A percentile compares a stretch with the other conserved stretches of the same genome.
phyloP scores from a whole-genome alignment of 2,329 filamentous ascomycete genomes.

The Hymenoscyphus fraxineus region DNA sequence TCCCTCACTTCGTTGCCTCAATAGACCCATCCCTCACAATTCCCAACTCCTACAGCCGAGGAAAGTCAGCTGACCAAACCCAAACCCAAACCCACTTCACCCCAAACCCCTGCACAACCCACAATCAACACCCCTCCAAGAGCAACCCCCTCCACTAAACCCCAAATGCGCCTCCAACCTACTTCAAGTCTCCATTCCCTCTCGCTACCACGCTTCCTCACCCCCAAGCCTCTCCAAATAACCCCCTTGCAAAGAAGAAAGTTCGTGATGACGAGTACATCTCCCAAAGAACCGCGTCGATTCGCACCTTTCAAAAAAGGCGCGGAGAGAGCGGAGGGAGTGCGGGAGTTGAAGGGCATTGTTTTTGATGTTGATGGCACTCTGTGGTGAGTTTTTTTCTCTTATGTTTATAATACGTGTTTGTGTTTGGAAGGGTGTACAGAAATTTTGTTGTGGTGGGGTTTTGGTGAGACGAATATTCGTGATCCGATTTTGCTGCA shows the following conservation, averaged over 20 bases:
- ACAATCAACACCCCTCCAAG: too few species aligned
- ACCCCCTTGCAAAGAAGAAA: neutral
- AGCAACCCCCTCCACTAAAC: too few species aligned
- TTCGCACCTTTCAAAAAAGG: constrained; percentile 54
- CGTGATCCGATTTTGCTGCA: neutral
- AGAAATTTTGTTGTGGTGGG: neutral
- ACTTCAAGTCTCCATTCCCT: too few species aligned
- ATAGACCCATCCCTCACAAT: too few species aligned
- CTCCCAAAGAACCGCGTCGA: constrained; percentile 34
- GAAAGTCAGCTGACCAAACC: too few species aligned
- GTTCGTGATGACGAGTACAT: constrained; percentile 23
- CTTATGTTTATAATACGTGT: neutral
- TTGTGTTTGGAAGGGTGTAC: neutral
- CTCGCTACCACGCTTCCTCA: too few species aligned
- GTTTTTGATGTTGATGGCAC: constrained; percentile 97
- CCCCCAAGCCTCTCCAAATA: neutral
- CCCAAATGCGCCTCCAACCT: too few species aligned
- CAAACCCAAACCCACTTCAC: too few species aligned
- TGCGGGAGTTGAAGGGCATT: constrained; percentile 52
- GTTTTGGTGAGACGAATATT: neutral
- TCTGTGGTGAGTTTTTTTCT: constrained; percentile 62
- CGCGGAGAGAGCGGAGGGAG: constrained; percentile 20
- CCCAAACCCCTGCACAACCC: too few species aligned
- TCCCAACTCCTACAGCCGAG: too few species aligned
- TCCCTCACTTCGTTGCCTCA: too few species aligned